A percentile compares a stretch with the other conserved stretches of the same genome.
Conservation (phyloP, 176 grass and related monocot genomes). For the Ensete ventricosum region DNA sequence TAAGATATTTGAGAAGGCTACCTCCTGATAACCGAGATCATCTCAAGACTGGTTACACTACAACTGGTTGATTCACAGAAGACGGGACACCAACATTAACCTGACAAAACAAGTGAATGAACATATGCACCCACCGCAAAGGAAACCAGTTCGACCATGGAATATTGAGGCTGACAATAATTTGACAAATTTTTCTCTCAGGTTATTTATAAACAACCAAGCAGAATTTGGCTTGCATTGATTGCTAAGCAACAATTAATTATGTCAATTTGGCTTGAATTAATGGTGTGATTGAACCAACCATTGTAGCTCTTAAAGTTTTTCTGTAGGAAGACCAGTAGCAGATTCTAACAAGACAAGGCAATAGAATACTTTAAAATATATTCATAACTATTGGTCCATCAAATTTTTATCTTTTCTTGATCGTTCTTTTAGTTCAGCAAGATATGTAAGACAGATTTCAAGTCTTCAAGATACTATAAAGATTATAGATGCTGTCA, state of each 20-base stretch:
- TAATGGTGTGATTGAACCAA: neutral
- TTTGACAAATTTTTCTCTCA: neutral
- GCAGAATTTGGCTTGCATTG: neutral
- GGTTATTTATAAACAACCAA: neutral
- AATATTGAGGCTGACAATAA: neutral
- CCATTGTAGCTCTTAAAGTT: neutral
- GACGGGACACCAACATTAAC: neutral
- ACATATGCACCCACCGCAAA: neutral
- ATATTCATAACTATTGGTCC: neutral
- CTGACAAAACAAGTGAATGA: slow-evolving; percentile 20
- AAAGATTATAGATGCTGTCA: neutral
- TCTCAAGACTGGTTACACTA: slow-evolving; percentile 32
- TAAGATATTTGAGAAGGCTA: slow-evolving; percentile 43
- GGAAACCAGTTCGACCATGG: neutral
- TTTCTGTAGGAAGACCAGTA: neutral
- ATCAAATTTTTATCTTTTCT: neutral
- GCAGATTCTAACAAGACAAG: neutral
- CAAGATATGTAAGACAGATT: too few species aligned
- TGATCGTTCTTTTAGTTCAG: neutral
- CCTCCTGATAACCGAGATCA: slow-evolving; percentile 24
- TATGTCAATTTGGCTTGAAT: neutral
- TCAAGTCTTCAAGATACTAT: neutral
- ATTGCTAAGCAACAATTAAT: neutral
- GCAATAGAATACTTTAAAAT: neutral
- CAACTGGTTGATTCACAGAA: slow-evolving; percentile 82